Evolutionary conservation across 495 filamentous ascomycete genomes (phyloP).

Genomic region (Terfezia boudieri): DNA sequence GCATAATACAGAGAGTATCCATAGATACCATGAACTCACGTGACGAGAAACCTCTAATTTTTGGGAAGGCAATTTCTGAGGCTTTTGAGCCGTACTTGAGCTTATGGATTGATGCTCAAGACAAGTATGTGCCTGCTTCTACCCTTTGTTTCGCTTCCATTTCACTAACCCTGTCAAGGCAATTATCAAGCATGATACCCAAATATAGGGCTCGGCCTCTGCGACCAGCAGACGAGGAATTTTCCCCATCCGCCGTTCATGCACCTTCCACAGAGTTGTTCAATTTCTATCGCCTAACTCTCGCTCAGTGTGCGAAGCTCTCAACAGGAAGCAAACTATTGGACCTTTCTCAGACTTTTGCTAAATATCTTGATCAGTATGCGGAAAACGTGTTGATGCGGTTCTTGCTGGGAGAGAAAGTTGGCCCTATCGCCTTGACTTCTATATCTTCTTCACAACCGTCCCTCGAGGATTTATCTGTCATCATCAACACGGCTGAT

Average conservation of each 20-base stretch:
- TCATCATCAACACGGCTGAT: conserved; percentile 88
- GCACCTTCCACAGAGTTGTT: conserved; percentile 91
- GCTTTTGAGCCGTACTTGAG: conserved; percentile 95
- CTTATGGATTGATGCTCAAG: conserved; percentile 91
- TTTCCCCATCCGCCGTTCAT: conserved; percentile 51
- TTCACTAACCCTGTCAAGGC: conserved; percentile 20
- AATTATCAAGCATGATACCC: conserved; percentile 64
- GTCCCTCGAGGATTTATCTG: conserved; percentile 50
- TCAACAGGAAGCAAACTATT: conserved; percentile 71
- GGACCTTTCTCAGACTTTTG: conserved; percentile 64
- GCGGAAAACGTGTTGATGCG: conserved; percentile 73
- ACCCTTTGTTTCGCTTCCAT: background rate
- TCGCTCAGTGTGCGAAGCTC: conserved; percentile 89
- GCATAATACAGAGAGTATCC: conserved; percentile 36
- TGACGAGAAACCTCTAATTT: conserved; percentile 54
- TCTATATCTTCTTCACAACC: conserved; percentile 20
- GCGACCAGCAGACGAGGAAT: conserved; percentile 78
- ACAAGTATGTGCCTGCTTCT: conserved; percentile 30
- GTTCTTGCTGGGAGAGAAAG: conserved; percentile 32
- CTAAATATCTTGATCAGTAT: conserved; percentile 88
- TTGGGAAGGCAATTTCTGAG: conserved; percentile 83
- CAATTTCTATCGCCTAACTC: conserved; percentile 74
- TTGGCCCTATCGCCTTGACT: conserved; percentile 16
- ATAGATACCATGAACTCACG: conserved; percentile 74
- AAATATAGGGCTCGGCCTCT: conserved; percentile 73